Evolutionary conservation across 768 basidiomycete species (phyloP), one percentile per base, ranked within the genome.

Genomic region (Gloeophyllum trabeum): DNA sequence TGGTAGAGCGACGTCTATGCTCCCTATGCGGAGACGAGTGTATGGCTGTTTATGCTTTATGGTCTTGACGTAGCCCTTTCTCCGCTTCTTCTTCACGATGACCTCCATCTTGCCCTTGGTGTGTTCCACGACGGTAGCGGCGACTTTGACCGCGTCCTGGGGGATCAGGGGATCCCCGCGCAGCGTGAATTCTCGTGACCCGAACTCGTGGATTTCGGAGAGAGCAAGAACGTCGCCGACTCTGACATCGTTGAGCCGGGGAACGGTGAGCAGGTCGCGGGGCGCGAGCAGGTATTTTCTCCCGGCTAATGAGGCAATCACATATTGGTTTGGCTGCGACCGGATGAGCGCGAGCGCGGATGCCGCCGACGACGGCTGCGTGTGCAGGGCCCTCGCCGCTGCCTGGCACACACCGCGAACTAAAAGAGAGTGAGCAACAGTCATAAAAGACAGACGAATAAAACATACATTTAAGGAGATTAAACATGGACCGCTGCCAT

Each of bases 41-140:
- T 87, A 98, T 2, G 83, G 85, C 57, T 92, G 90, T 62, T 97
- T 98, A 61, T 90, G 83, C 58, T 78, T 74, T 49, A 97, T 88
- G 5, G 88, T 91, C 65, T 89, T 88, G 64, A 86, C 78, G 65
- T 98, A 98, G 6, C 94, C 92, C 70, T 98, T 97, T 79, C 96
- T 81, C 64, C 92, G 69, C 71, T 98, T 99, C 70, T 93, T 94
- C 71, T 97, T 96, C 65, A 93, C 77, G 42, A 87, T 85, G 52
- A 69, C 73, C 63, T 94, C 86, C 86, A 98, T 84, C 41, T 75
- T 73, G 5, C 90, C 87, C 61, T 93, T 97, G 34, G 96, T 98
- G 58, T 99, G 94, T 62, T 99, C 96, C 36, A 98, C 64, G n/a
- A 99, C 91, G 18, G 89, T 96, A 14, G 92, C 82, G 49, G 83